These are phyloP conservation scores for Friedmanniomyces simplex DNA, from an alignment of 495 filamentous ascomycete species.

Conservation along the genomic window DNA sequence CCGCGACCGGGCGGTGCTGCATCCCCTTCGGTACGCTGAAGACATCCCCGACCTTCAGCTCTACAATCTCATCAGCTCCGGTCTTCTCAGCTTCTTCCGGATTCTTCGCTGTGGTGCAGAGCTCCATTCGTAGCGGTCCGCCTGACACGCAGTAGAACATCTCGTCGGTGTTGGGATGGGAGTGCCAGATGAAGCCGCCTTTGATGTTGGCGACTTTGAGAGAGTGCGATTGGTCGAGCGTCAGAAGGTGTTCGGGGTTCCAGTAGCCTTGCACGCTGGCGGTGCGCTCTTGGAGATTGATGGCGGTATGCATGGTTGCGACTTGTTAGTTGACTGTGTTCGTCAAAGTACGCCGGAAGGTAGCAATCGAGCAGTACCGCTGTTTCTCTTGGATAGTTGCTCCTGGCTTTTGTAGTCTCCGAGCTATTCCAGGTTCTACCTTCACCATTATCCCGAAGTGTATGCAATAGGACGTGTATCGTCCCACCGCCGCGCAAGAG, in stretches of 20 bases:
- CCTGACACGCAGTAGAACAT: conserved; percentile 29
- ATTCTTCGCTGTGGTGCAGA: not conserved
- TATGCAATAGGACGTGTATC: no score
- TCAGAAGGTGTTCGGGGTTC: conserved; percentile 18
- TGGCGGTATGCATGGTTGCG: not conserved
- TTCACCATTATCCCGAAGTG: no score
- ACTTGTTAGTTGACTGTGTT: not conserved
- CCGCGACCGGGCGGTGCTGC: conserved; percentile 17
- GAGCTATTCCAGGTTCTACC: no score
- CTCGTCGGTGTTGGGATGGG: conserved; percentile 33
- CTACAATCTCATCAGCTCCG: conserved; percentile 14
- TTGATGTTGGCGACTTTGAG: conserved; percentile 32
- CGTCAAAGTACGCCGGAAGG: no score
- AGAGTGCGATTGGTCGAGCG: conserved; percentile 15
- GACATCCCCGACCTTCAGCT: conserved; percentile 17
- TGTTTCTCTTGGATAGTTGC: no score
- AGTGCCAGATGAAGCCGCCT: conserved; percentile 33
- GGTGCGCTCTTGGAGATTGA: not conserved
- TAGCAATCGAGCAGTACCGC: no score
- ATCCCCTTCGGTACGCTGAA: conserved; percentile 17
- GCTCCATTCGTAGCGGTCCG: conserved; percentile 23
- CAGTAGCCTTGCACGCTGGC: conserved; percentile 8
- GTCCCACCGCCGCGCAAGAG: no score
- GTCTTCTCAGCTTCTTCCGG: conserved; percentile 8
- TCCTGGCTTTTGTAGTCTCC: no score